Evolutionary conservation across 2,329 filamentous ascomycete genomes (phyloP).

Genomic region (Fusarium stilboides): DNA sequence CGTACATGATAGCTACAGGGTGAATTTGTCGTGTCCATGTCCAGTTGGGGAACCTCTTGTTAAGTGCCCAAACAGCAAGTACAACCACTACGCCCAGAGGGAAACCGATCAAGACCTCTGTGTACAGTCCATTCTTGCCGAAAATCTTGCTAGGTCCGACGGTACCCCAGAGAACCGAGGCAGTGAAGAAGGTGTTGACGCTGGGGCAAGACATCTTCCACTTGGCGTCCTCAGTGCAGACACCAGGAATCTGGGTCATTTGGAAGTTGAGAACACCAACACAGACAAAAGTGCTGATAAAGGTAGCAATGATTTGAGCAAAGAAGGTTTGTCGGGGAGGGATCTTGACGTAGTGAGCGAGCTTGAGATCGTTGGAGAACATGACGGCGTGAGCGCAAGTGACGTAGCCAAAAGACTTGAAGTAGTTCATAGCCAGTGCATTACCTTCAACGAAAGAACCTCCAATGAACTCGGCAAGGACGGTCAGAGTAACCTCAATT

Average conservation of each 20-base stretch:
- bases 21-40: slow-evolving; percentile 62
- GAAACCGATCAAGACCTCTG: slow-evolving; percentile 64
- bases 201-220: slow-evolving; percentile 67
- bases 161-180: slow-evolving; percentile 69
- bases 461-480: slow-evolving; percentile 68
- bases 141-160: slow-evolving; percentile 68
- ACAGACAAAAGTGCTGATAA: slow-evolving; percentile 67
- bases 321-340: slow-evolving; percentile 72
- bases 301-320: slow-evolving; percentile 71
- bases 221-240: slow-evolving; percentile 64
- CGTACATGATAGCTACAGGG: slow-evolving; percentile 64
- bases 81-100: slow-evolving; percentile 64
- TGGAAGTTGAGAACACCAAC: slow-evolving; percentile 66
- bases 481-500: slow-evolving; percentile 67
- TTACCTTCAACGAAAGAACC: slow-evolving; percentile 67
- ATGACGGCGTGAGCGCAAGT: slow-evolving; percentile 67
- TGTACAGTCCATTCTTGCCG: slow-evolving; percentile 64
- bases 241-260: slow-evolving; percentile 63
- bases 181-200: slow-evolving; percentile 70
- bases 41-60: slow-evolving; percentile 60
- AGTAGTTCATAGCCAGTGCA: slow-evolving; percentile 68
- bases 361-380: slow-evolving; percentile 65
- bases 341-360: slow-evolving; percentile 72
- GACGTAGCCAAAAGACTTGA: slow-evolving; percentile 68
- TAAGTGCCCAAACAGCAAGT: slow-evolving; percentile 58